Evolutionary conservation across 345 rosid genomes (phyloP).

Genomic region (Euclidium syriacum): DNA sequence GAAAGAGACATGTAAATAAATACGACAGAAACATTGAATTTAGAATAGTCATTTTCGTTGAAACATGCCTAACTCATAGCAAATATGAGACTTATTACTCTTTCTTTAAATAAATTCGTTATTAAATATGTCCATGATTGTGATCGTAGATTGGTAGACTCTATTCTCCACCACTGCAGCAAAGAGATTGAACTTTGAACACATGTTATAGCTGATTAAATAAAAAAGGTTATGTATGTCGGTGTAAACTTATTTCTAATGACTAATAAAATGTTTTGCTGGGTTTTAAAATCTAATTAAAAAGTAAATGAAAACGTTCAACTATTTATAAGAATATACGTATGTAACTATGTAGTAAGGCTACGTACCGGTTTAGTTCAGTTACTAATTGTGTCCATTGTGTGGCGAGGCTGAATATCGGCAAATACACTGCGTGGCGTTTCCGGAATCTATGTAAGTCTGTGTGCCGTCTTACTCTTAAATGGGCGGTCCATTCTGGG

Average conservation of each 20-base stretch:
- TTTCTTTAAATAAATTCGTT: neutral
- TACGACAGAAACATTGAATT: slow-evolving; percentile 13
- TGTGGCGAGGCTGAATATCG: neutral
- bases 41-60: slow-evolving; percentile 30
- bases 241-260: neutral
- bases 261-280: neutral
- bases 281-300: neutral
- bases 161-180: slow-evolving; percentile 3
- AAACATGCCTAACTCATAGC: slow-evolving; percentile 34
- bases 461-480: slow-evolving; percentile 2
- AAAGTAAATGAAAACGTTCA: neutral
- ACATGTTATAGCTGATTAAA: neutral
- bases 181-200: neutral
- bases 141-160: slow-evolving; percentile 4
- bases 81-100: slow-evolving; percentile 13
- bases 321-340: neutral
- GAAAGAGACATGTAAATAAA: slow-evolving; percentile 11
- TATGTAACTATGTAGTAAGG: too few relatives aligned
- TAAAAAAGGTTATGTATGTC: neutral
- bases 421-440: neutral
- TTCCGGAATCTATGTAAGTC: neutral
- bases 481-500: slow-evolving; percentile 4
- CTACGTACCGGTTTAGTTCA: too few relatives aligned
- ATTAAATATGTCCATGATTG: slow-evolving; percentile 20
- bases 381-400: too few relatives aligned